phyloP scores from a whole-genome alignment of 345 rosid species.

The Bruguiera gymnorhiza region DNA sequence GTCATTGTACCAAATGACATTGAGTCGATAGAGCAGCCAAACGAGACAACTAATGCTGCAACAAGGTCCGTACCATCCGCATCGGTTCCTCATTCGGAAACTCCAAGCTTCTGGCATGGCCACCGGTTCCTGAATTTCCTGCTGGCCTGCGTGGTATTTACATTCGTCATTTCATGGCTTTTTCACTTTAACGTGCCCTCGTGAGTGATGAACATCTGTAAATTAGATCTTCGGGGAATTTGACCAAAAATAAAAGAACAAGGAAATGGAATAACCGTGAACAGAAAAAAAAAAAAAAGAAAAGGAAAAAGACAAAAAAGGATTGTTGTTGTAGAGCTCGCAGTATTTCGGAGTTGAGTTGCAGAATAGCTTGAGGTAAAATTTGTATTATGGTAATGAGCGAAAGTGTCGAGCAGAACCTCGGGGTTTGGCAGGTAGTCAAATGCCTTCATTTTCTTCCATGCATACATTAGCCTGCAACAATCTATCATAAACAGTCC shows the following conservation, averaged over 20 bases:
- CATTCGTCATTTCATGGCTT: slow-evolving; percentile 76
- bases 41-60: slow-evolving; percentile 30
- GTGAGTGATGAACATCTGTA: slow-evolving; percentile 28
- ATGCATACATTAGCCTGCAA: background rate
- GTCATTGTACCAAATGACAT: slow-evolving; percentile 49
- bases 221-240: slow-evolving; percentile 11
- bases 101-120: slow-evolving; percentile 74
- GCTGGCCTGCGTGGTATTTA: slow-evolving; percentile 73
- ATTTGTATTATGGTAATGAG: background rate
- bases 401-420: background rate
- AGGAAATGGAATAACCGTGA: too few relatives aligned
- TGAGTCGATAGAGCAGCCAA: slow-evolving; percentile 36
- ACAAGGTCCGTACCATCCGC: slow-evolving; percentile 21
- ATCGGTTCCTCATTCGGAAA: slow-evolving; percentile 39
- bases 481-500: background rate
- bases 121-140: slow-evolving; percentile 73
- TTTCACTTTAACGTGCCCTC: slow-evolving; percentile 66
- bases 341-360: background rate
- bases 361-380: too few relatives aligned
- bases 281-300: background rate
- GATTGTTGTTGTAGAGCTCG: background rate
- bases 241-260: background rate
- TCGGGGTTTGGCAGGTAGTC: slow-evolving; percentile 1
- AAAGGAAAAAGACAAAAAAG: background rate
- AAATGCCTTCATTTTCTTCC: background rate